These are phyloP conservation scores for Chrysosporium keratinophilum DNA, from an alignment of 2,329 filamentous ascomycete species.

Conservation along the genomic window DNA sequence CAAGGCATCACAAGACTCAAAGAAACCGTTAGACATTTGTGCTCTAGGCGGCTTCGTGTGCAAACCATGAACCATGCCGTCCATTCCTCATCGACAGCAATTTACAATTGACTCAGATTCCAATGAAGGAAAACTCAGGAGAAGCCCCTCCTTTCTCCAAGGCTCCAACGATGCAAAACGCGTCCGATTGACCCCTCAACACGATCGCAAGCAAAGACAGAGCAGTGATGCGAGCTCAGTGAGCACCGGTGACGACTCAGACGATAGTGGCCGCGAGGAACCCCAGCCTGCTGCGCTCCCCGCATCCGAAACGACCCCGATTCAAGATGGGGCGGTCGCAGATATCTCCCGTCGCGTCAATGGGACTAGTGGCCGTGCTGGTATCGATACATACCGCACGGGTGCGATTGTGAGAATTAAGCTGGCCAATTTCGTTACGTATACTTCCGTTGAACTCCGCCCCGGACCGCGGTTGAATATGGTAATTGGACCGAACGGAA, in stretches of 20 bases:
- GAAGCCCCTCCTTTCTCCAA: slow-evolving; percentile 20
- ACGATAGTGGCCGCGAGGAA: slow-evolving; percentile 7
- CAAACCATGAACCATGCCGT: slow-evolving; percentile 4
- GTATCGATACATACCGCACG: slow-evolving; percentile 42
- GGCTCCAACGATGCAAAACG: slow-evolving; percentile 27
- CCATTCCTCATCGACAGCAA: slow-evolving; percentile 22
- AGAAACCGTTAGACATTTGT: too few species aligned
- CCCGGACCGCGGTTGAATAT: slow-evolving; percentile 92
- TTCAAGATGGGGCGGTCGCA: background rate
- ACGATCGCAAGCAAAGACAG: background rate
- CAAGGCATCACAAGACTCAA: too few species aligned
- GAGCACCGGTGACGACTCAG: slow-evolving; percentile 7
- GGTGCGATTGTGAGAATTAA: slow-evolving; percentile 83
- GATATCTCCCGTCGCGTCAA: background rate
- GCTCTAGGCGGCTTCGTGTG: background rate
- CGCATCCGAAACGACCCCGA: background rate
- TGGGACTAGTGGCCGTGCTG: background rate
- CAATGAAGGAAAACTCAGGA: slow-evolving; percentile 18
- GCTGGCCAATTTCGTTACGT: slow-evolving; percentile 86
- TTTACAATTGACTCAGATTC: slow-evolving; percentile 22
- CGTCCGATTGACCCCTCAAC: slow-evolving; percentile 18
- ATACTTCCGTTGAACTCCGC: slow-evolving; percentile 80
- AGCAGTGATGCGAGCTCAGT: slow-evolving; percentile 3
- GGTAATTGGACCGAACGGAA: slow-evolving; percentile 98
- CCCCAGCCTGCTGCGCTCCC: background rate